Conservation (phyloP, 139 green algal genomes). For the Picochlorum sp. region DNA sequence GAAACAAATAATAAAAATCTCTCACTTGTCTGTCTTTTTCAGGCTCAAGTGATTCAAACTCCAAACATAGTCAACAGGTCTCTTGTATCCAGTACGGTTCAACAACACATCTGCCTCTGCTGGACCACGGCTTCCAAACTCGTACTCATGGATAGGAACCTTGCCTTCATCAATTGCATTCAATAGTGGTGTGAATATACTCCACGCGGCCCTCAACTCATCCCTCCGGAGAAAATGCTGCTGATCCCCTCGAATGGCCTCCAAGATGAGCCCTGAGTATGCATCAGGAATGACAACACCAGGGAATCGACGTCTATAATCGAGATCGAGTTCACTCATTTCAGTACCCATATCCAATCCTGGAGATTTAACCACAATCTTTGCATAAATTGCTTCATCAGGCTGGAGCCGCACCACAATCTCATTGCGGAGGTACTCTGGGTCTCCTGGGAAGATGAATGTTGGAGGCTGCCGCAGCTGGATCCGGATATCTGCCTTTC, state of each 20-base stretch:
- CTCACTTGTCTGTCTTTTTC: too few species aligned
- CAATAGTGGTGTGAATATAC: slow-evolving; percentile 89
- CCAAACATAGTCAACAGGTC: slow-evolving; percentile 50
- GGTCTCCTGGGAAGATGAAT: slow-evolving; percentile 21
- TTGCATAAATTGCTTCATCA: slow-evolving; percentile 89
- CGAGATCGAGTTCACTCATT: slow-evolving; percentile 81
- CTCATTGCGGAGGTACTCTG: slow-evolving; percentile 78
- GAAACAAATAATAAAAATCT: background rate
- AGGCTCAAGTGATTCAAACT: background rate
- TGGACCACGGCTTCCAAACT: slow-evolving; percentile 49
- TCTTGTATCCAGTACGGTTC: slow-evolving; percentile 40
- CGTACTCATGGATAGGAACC: slow-evolving; percentile 44
- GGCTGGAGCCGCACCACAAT: slow-evolving; percentile 82
- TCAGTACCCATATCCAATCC: slow-evolving; percentile 63
- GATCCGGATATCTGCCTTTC: slow-evolving; percentile 49
- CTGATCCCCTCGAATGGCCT: slow-evolving; percentile 84
- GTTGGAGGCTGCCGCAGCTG: slow-evolving; percentile 40
- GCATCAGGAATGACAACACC: slow-evolving; percentile 78
- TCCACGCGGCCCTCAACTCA: slow-evolving; percentile 86
- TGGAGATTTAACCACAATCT: slow-evolving; percentile 85
- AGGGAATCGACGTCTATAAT: slow-evolving; percentile 41
- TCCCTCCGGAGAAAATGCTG: slow-evolving; percentile 94
- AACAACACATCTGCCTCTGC: slow-evolving; percentile 47
- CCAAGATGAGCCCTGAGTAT: slow-evolving; percentile 92
- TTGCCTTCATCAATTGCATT: slow-evolving; percentile 64